These are phyloP conservation scores for Wickerhamiella shivajii DNA, from an alignment of 805 yeast genomes.

Conservation along the genomic window DNA sequence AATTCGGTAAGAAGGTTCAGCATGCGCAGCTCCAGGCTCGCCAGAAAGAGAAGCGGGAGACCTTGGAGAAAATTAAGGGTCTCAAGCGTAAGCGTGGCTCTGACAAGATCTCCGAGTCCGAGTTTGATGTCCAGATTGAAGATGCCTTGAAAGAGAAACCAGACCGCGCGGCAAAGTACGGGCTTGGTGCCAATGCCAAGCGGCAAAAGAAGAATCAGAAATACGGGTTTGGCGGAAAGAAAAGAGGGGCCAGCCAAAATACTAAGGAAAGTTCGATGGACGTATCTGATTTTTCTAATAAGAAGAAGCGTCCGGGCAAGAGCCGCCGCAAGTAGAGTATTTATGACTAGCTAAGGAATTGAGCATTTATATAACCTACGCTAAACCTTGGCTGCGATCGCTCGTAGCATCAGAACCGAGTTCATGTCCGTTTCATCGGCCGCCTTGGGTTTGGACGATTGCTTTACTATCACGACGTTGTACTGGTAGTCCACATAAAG, in stretches of 20 bases:
- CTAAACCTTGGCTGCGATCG: no score
- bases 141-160: slow-evolving; percentile 60
- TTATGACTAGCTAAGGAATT: no score
- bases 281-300: slow-evolving; percentile 39
- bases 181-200: slow-evolving; percentile 38
- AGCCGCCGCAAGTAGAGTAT: slow-evolving; percentile 11
- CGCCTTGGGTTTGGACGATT: no score
- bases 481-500: no score
- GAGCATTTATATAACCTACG: no score
- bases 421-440: no score
- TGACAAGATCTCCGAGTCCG: slow-evolving; percentile 56
- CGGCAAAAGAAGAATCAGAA: slow-evolving; percentile 58
- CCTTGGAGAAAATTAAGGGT: slow-evolving; percentile 79
- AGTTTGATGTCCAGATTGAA: slow-evolving; percentile 83
- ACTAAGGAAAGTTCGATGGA: slow-evolving; percentile 61
- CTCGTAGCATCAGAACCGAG: no score
- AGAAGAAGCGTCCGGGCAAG: slow-evolving; percentile 32
- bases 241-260: slow-evolving; percentile 57
- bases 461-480: no score
- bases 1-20: slow-evolving; percentile 95
- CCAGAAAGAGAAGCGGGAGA: slow-evolving; percentile 81
- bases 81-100: slow-evolving; percentile 76
- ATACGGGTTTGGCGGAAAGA: slow-evolving; percentile 68
- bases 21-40: slow-evolving; percentile 85
- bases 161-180: slow-evolving; percentile 24